A percentile compares a stretch with the other conserved stretches of the same genome.
Conservation (phyloP, 257 asterid genomes). For the Solanum habrochaites region DNA sequence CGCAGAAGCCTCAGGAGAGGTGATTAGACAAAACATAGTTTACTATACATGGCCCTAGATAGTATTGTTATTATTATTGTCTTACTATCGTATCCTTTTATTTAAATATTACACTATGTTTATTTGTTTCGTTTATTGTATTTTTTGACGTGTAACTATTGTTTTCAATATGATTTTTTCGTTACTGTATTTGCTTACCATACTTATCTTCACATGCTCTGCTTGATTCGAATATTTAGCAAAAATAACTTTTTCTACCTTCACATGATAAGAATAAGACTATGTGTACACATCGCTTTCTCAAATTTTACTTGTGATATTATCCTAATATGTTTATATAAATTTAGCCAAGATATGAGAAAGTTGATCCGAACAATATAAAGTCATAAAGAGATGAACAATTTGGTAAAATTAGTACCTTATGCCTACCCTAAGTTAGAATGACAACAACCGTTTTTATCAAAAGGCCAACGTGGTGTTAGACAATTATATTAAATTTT, state of each 20-base stretch:
- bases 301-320: neutral
- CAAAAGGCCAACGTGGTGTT: neutral
- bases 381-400: neutral
- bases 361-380: too few species aligned
- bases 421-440: neutral
- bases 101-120: neutral
- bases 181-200: neutral
- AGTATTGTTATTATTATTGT: neutral
- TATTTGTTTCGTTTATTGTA: too few species aligned
- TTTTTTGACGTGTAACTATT: too few species aligned
- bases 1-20: too few species aligned
- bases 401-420: neutral
- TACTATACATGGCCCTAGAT: too few species aligned
- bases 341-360: too few species aligned
- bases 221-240: neutral
- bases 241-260: too few species aligned
- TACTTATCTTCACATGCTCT: neutral
- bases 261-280: too few species aligned
- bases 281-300: too few species aligned
- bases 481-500: too few species aligned
- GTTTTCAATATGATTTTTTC: neutral
- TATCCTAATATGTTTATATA: too few species aligned
- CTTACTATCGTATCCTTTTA: neutral
- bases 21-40: neutral
- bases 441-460: neutral